A percentile compares a stretch with the other conserved stretches of the same genome.
Conservation (phyloP, 108 stramenopile species). For the Tribonema minus region DNA sequence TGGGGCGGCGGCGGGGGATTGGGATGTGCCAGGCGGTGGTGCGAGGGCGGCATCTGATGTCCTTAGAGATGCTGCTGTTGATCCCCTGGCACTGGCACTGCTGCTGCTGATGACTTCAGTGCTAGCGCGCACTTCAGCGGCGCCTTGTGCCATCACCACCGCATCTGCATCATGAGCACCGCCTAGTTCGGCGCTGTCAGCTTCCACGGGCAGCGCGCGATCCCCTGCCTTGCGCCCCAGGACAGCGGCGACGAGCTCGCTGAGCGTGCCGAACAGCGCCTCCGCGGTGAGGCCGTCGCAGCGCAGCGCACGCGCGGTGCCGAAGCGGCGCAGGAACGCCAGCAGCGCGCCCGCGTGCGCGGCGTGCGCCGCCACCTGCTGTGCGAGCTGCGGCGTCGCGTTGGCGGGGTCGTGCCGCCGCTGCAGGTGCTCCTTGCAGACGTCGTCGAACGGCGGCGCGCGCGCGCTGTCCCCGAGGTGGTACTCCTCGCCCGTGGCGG, state of each 20-base stretch:
- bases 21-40: too few species aligned
- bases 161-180: neutral
- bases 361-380: constrained; percentile 14
- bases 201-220: neutral
- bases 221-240: neutral
- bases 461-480: constrained; percentile 10
- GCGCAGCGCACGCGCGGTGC: neutral
- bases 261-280: neutral
- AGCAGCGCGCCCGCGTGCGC: neutral
- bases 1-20: neutral
- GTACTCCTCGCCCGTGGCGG: constrained; percentile 9
- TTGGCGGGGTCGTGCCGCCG: constrained; percentile 29
- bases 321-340: neutral
- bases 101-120: neutral
- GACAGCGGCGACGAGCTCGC: neutral
- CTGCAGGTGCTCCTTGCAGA: constrained; percentile 31
- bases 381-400: constrained; percentile 5
- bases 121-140: neutral
- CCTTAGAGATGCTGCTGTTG: neutral
- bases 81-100: neutral
- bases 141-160: neutral
- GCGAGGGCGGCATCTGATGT: neutral
- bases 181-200: neutral
- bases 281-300: neutral
- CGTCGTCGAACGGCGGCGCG: constrained; percentile 27